These are phyloP conservation scores for Boletus coccyginus DNA, from an alignment of 768 basidiomycete species.

Conservation along the genomic window DNA sequence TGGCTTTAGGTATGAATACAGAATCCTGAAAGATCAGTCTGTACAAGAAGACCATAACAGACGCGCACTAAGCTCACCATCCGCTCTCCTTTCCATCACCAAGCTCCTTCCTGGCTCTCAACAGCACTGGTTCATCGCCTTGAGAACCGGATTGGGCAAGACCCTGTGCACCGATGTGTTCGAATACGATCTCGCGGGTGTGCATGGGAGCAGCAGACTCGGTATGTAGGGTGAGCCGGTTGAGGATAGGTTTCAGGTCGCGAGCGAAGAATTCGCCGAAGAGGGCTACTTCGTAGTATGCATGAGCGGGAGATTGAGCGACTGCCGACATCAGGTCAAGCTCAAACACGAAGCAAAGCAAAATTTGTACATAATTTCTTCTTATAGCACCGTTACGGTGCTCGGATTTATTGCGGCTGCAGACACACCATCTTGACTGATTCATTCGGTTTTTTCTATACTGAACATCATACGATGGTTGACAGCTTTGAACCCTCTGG, in stretches of 20 bases:
- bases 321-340: slow-evolving; percentile 19
- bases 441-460: not conserved
- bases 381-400: not conserved
- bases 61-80: slow-evolving; percentile 46
- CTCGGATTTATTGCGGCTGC: not conserved
- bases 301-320: slow-evolving; percentile 40
- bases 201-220: slow-evolving; percentile 76
- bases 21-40: slow-evolving; percentile 44
- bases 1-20: slow-evolving; percentile 81
- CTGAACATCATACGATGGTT: slow-evolving; percentile 5
- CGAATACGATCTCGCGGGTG: slow-evolving; percentile 76
- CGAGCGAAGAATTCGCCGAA: slow-evolving; percentile 79
- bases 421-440: not conserved
- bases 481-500: slow-evolving; percentile 7
- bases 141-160: slow-evolving; percentile 48
- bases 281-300: slow-evolving; percentile 81
- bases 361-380: too few species aligned
- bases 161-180: slow-evolving; percentile 65
- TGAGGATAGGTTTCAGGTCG: slow-evolving; percentile 73
- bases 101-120: slow-evolving; percentile 76
- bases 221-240: slow-evolving; percentile 78
- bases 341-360: not conserved
- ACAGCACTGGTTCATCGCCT: slow-evolving; percentile 61
- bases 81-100: slow-evolving; percentile 50
- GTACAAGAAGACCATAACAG: not conserved